Conservation (phyloP, 305 asterid species). For the Fraxinus baroniana region DNA sequence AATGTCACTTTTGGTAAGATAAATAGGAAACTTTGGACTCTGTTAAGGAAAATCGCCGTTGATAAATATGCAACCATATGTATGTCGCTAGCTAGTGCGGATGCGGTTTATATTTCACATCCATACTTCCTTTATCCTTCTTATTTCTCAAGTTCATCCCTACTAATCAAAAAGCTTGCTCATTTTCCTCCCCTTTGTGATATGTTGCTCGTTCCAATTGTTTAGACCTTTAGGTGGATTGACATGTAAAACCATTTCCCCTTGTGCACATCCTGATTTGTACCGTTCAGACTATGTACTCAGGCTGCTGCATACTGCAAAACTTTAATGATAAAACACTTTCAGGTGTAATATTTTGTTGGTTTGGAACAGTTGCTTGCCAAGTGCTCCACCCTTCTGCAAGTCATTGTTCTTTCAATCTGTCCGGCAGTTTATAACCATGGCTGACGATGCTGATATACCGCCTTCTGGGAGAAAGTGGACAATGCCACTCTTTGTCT, state of each 20-base stretch:
- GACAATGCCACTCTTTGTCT: conserved; percentile 57
- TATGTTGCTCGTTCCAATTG: neutral
- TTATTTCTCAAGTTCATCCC: neutral
- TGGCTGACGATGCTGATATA: conserved; percentile 44
- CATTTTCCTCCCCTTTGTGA: neutral
- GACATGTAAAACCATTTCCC: neutral
- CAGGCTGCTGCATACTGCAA: neutral
- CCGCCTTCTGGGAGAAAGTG: conserved; percentile 29
- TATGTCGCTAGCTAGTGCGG: neutral
- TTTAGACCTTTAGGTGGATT: neutral
- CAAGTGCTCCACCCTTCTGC: neutral
- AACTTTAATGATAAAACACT: neutral
- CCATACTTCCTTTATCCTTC: neutral
- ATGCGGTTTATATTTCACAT: neutral
- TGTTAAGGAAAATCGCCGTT: neutral
- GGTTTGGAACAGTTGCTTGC: neutral
- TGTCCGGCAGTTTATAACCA: conserved; percentile 1
- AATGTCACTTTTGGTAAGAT: neutral
- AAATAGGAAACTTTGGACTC: neutral
- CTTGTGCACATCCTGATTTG: neutral
- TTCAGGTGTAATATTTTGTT: neutral
- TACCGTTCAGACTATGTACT: neutral
- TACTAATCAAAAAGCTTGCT: neutral
- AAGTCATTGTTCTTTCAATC: neutral
- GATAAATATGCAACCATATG: neutral